Conservation (phyloP, 176 grass and related monocot species). For the Alloteropsis semialata region DNA sequence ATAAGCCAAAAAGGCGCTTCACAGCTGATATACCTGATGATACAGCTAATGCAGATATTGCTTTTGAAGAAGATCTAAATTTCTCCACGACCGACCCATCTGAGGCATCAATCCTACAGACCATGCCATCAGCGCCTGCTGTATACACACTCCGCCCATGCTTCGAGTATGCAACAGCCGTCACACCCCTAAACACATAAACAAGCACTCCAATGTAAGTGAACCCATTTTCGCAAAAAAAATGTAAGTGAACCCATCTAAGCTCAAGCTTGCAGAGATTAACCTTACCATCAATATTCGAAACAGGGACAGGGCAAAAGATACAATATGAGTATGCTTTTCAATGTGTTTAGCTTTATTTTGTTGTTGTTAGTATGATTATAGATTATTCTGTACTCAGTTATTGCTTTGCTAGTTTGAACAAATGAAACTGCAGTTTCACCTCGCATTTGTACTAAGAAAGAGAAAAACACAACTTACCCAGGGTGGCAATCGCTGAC, state of each 20-base stretch:
- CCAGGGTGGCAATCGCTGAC: constrained; percentile 67
- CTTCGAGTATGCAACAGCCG: constrained; percentile 59
- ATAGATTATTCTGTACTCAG: neutral
- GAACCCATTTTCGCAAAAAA: neutral
- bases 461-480: constrained; percentile 32
- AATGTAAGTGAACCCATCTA: too few species aligned
- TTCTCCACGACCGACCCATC: constrained; percentile 50
- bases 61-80: constrained; percentile 72
- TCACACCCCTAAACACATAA: constrained; percentile 71
- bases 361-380: neutral
- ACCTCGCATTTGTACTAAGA: neutral
- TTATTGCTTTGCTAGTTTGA: neutral
- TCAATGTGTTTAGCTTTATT: neutral
- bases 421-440: neutral
- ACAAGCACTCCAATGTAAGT: constrained; percentile 7
- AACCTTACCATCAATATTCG: neutral
- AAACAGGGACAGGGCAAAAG: constrained; percentile 20
- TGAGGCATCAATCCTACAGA: constrained; percentile 74
- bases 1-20: neutral
- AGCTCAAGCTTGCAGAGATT: constrained; percentile 15
- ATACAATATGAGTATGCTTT: neutral
- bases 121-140: constrained; percentile 82
- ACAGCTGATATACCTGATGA: constrained; percentile 70
- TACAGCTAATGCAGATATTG: constrained; percentile 76
- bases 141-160: constrained; percentile 60